Percentiles rank a stretch among this genome's conserved stretches.
phyloP scores from a whole-genome alignment of 2,329 filamentous ascomycete species.

The Fusarium sp. region DNA sequence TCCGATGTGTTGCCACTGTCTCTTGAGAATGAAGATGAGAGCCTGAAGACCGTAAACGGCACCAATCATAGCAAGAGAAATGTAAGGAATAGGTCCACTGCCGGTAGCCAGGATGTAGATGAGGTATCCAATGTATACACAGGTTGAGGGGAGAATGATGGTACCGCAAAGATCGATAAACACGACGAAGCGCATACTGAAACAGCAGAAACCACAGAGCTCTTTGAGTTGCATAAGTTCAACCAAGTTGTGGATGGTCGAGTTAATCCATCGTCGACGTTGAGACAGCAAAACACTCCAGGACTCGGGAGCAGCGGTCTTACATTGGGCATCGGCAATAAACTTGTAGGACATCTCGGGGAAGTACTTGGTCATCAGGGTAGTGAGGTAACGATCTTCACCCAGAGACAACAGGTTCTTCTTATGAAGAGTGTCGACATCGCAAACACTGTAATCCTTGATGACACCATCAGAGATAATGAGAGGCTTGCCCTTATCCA shows the following conservation, averaged over 20 bases:
- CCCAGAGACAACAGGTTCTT: constrained; percentile 95
- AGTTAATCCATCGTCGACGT: constrained; percentile 99
- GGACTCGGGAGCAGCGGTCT: constrained; percentile 91
- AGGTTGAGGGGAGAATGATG: constrained; percentile 89
- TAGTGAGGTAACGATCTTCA: constrained; percentile 97
- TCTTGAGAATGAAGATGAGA: constrained; percentile 94
- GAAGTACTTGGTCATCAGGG: constrained; percentile 98
- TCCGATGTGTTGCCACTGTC: constrained; percentile 97
- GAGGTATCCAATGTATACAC: constrained; percentile 86
- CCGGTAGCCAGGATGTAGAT: constrained; percentile 80
- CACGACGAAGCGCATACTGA: constrained; percentile 97
- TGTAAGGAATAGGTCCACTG: constrained; percentile 81
- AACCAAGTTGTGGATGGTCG: constrained; percentile 94
- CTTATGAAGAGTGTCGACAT: constrained; percentile 94
- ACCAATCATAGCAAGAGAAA: constrained; percentile 90
- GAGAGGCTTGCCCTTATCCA: constrained; percentile 91
- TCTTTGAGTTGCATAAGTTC: constrained; percentile 92
- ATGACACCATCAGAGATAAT: constrained; percentile 93
- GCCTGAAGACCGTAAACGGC: constrained; percentile 96
- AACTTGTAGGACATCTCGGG: constrained; percentile 97
- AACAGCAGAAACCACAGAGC: constrained; percentile 98
- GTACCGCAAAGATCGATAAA: constrained; percentile 95
- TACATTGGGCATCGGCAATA: constrained; percentile 89
- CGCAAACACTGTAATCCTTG: constrained; percentile 85
- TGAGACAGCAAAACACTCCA: constrained; percentile 98